These are phyloP conservation scores for Calocybe gambosa DNA, from an alignment of 1,284 basidiomycete species.

Conservation along the genomic window DNA sequence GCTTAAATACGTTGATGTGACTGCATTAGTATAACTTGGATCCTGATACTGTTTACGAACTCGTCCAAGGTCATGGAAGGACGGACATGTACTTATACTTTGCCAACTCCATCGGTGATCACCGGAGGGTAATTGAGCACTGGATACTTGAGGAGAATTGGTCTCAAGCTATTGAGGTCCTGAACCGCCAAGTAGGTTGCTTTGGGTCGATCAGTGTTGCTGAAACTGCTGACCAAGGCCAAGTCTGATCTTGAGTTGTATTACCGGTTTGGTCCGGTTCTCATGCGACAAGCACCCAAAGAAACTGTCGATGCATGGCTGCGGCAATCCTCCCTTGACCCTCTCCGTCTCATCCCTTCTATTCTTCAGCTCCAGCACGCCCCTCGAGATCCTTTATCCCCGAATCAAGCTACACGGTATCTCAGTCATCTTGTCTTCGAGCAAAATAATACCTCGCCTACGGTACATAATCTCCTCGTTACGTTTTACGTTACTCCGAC, in stretches of 20 bases:
- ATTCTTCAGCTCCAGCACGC: constrained; percentile 76
- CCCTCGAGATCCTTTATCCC: constrained; percentile 61
- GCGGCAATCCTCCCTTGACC: constrained; percentile 73
- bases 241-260: constrained; percentile 83
- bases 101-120: constrained; percentile 79
- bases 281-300: constrained; percentile 83
- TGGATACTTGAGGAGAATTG: constrained; percentile 92
- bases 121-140: constrained; percentile 84
- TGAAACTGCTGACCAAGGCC: constrained; percentile 8
- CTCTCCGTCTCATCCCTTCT: constrained; percentile 85
- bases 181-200: constrained; percentile 73
- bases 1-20: constrained; percentile 2
- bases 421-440: constrained; percentile 82
- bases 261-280: constrained; percentile 86
- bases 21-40: constrained; percentile 71
- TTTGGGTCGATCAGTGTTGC: neutral
- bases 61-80: constrained; percentile 90
- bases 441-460: constrained; percentile 74
- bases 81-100: constrained; percentile 91
- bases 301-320: constrained; percentile 93
- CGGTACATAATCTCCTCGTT: constrained; percentile 91
- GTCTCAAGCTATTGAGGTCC: constrained; percentile 82
- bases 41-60: constrained; percentile 80
- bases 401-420: constrained; percentile 85
- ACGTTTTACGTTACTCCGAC: constrained; percentile 72